Evolutionary conservation across 1,139 yeast genomes (phyloP).

Genomic region (Eremothecium sinecaudum): DNA sequence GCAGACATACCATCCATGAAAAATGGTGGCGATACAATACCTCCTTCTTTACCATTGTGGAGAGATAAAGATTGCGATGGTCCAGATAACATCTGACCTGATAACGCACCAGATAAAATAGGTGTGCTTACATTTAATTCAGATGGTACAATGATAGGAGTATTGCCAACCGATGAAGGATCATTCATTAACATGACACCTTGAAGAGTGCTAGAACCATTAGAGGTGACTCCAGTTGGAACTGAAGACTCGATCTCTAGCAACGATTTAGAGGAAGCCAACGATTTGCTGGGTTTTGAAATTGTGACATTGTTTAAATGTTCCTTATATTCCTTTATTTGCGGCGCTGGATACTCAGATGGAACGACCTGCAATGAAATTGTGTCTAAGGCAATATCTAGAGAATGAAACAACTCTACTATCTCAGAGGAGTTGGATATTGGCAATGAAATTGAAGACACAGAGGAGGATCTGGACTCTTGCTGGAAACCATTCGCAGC

Average conservation of each 20-base stretch:
- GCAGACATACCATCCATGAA: slow-evolving; percentile 16
- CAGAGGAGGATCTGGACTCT: slow-evolving; percentile 2
- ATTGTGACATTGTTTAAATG: slow-evolving; percentile 15
- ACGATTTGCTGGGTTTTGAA: slow-evolving; percentile 12
- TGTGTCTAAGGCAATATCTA: slow-evolving; percentile 1
- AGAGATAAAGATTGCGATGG: slow-evolving; percentile 1
- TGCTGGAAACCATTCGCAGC: slow-evolving; percentile 2
- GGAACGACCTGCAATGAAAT: slow-evolving; percentile 6
- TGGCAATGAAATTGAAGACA: slow-evolving; percentile 4
- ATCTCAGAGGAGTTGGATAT: slow-evolving; percentile 3
- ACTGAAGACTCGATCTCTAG: slow-evolving; percentile 1
- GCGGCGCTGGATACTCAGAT: slow-evolving; percentile 13
- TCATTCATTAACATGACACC: slow-evolving; percentile 2
- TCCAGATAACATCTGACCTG: slow-evolving; percentile 3
- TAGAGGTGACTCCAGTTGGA: slow-evolving; percentile 1
- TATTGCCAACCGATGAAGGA: slow-evolving; percentile 2
- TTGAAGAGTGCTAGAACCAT: slow-evolving; percentile 2
- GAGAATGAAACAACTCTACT: slow-evolving; percentile 2
- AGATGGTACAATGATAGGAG: slow-evolving; percentile 3
- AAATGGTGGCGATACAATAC: slow-evolving; percentile 5
- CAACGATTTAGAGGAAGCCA: slow-evolving; percentile 2
- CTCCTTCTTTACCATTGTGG: not conserved
- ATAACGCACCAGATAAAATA: slow-evolving; percentile 3
- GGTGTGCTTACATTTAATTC: slow-evolving; percentile 2
- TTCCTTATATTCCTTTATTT: slow-evolving; percentile 11